Evolutionary conservation across 495 filamentous ascomycete species (phyloP).

Genomic region (Neurospora hispaniola): DNA sequence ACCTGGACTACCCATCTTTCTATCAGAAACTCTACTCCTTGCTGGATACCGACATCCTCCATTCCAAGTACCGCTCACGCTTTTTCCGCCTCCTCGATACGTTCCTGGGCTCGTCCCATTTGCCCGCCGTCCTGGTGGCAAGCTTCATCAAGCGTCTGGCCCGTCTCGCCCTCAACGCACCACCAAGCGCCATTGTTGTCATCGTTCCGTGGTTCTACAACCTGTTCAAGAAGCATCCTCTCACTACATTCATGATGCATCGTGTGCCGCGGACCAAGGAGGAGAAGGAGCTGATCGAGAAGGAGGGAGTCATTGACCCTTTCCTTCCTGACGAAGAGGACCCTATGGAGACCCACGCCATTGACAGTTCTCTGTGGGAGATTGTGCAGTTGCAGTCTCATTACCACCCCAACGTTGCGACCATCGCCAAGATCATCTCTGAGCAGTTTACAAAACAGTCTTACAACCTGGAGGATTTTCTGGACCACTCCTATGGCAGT

Average conservation of each 20-base stretch:
- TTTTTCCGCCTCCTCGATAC: slow-evolving; percentile 91
- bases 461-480: slow-evolving; percentile 89
- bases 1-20: slow-evolving; percentile 93
- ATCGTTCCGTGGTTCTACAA: slow-evolving; percentile 95
- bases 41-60: slow-evolving; percentile 71
- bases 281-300: slow-evolving; percentile 44
- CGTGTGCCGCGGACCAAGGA: slow-evolving; percentile 52
- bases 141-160: slow-evolving; percentile 92
- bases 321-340: slow-evolving; percentile 67
- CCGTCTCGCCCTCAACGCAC: slow-evolving; percentile 69
- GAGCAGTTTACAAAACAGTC: slow-evolving; percentile 96
- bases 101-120: slow-evolving; percentile 85
- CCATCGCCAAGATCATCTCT: slow-evolving; percentile 83
- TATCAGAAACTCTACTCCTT: slow-evolving; percentile 89
- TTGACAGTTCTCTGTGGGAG: slow-evolving; percentile 94
- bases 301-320: slow-evolving; percentile 64
- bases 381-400: slow-evolving; percentile 80
- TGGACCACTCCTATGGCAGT: slow-evolving; percentile 86
- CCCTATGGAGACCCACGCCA: slow-evolving; percentile 73
- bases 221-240: slow-evolving; percentile 78
- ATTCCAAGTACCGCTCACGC: slow-evolving; percentile 84
- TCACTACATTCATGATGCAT: slow-evolving; percentile 92
- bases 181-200: slow-evolving; percentile 76
- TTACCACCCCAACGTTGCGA: slow-evolving; percentile 95
- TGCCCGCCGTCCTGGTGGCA: slow-evolving; percentile 81